Conservation (phyloP, 2,329 filamentous ascomycete species). For the Pestalotiopsis sp. region DNA sequence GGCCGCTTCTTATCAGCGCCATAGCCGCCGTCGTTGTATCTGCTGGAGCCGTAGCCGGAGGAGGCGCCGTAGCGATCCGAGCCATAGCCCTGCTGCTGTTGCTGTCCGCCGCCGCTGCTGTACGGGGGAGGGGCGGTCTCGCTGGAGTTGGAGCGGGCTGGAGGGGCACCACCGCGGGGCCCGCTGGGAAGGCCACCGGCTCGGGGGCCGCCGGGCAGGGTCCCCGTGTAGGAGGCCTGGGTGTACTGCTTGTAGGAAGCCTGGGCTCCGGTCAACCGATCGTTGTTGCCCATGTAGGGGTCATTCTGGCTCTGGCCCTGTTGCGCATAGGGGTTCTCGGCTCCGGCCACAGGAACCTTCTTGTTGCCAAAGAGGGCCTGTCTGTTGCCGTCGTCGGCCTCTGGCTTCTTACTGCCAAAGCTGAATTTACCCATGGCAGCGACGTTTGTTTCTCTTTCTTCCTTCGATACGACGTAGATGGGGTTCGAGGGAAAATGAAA, state of each 20-base stretch:
- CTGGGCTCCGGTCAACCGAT: conserved; percentile 44
- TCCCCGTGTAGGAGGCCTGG: conserved; percentile 15
- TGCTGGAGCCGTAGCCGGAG: conserved; percentile 54
- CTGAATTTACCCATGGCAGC: conserved; percentile 62
- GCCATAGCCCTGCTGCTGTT: conserved; percentile 47
- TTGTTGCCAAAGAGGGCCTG: conserved; percentile 57
- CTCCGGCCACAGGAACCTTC: conserved; percentile 46
- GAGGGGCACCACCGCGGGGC: conserved; percentile 31
- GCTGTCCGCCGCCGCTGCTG: conserved; percentile 28
- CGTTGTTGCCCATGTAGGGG: conserved; percentile 41
- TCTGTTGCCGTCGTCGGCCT: conserved; percentile 46
- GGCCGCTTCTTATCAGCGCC: conserved; percentile 38
- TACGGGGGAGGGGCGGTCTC: conserved; percentile 36
- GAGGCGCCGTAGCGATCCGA: conserved; percentile 54
- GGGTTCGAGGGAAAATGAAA: not conserved
- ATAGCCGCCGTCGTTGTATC: conserved; percentile 47
- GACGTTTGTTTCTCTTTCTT: not conserved
- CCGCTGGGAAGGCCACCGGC: conserved; percentile 34
- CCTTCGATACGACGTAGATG: not conserved
- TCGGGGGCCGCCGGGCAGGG: conserved; percentile 32
- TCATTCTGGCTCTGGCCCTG: conserved; percentile 40
- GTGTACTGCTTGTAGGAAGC: conserved; percentile 16
- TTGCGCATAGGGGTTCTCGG: conserved; percentile 63
- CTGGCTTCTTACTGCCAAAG: conserved; percentile 54
- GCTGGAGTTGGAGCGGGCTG: conserved; percentile 25